Percentiles rank a stretch among this genome's conserved stretches.
phyloP scores from a whole-genome alignment of 2,329 filamentous ascomycete genomes.

The Ophiostoma sp. region DNA sequence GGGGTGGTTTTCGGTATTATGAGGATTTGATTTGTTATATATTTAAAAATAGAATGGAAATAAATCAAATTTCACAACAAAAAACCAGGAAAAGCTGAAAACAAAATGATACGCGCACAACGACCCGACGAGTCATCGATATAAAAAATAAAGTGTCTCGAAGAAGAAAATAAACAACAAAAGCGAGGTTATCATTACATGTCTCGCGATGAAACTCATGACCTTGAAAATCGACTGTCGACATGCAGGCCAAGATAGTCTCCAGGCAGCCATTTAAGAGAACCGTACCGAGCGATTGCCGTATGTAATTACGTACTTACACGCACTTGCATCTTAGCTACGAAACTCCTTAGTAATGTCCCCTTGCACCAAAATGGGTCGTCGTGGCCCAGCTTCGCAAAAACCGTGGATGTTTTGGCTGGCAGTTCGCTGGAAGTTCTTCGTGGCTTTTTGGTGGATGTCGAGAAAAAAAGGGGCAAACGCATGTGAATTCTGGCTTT shows the following conservation, averaged over 20 bases:
- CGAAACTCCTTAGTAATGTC: background rate
- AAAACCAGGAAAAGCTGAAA: too few species aligned
- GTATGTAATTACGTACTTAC: background rate
- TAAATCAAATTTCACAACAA: background rate
- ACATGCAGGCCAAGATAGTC: background rate
- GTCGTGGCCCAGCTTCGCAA: background rate
- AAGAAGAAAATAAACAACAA: background rate
- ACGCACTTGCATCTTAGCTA: background rate
- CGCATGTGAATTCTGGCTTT: conserved; percentile 10
- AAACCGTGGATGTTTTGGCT: background rate
- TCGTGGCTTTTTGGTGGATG: background rate
- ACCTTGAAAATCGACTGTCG: background rate
- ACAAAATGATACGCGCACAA: background rate
- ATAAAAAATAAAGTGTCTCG: background rate
- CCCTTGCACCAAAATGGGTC: background rate
- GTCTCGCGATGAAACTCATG: background rate
- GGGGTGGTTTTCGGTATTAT: too few species aligned
- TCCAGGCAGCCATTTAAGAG: conserved; percentile 11
- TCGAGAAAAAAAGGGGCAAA: conserved; percentile 10
- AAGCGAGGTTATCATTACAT: background rate
- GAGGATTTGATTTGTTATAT: too few species aligned
- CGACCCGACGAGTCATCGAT: too few species aligned
- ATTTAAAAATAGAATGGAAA: too few species aligned
- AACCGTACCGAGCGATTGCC: background rate
- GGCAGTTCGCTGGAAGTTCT: background rate